These are phyloP conservation scores for Euphorbia tirucalli DNA, from an alignment of 345 rosid species.

Conservation along the genomic window DNA sequence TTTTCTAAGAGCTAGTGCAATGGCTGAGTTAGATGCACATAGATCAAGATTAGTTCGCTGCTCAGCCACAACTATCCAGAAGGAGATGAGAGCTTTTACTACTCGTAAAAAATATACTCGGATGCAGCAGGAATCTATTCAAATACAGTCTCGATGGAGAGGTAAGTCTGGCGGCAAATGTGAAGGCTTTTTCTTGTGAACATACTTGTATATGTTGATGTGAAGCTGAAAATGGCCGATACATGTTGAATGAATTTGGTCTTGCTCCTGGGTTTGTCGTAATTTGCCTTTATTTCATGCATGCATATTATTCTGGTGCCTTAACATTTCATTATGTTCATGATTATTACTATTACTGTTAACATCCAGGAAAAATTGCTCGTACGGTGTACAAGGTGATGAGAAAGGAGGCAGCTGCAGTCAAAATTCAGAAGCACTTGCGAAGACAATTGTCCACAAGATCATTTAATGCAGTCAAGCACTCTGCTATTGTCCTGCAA, in stretches of 20 bases:
- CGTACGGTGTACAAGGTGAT: constrained; percentile 32
- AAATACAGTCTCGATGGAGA: constrained; percentile 76
- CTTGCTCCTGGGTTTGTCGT: neutral
- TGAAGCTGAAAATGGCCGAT: constrained; percentile 3
- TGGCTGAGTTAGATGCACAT: constrained; percentile 78
- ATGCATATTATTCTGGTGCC: constrained; percentile 4
- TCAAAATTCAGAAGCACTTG: constrained; percentile 64
- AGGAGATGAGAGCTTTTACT: constrained; percentile 36
- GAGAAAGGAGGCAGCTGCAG: constrained; percentile 60
- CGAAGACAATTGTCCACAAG: constrained; percentile 59
- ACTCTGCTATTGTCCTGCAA: constrained; percentile 62
- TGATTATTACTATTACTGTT: constrained; percentile 5
- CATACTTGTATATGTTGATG: neutral
- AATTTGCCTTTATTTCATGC: constrained; percentile 2
- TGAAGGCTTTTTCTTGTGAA: constrained; percentile 9
- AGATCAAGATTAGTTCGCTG: constrained; percentile 48
- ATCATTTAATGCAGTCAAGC: constrained; percentile 37
- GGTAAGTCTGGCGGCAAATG: constrained; percentile 42
- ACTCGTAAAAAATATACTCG: constrained; percentile 46
- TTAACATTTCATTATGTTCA: neutral
- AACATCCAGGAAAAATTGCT: constrained; percentile 48
- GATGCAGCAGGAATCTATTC: constrained; percentile 50
- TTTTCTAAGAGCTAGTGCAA: constrained; percentile 75
- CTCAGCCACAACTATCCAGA: constrained; percentile 69
- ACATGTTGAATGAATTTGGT: neutral